Evolutionary conservation across 495 filamentous ascomycete genomes (phyloP), one percentile per base, ranked within the genome.

Genomic region (Saxophila tyrrhenica): DNA sequence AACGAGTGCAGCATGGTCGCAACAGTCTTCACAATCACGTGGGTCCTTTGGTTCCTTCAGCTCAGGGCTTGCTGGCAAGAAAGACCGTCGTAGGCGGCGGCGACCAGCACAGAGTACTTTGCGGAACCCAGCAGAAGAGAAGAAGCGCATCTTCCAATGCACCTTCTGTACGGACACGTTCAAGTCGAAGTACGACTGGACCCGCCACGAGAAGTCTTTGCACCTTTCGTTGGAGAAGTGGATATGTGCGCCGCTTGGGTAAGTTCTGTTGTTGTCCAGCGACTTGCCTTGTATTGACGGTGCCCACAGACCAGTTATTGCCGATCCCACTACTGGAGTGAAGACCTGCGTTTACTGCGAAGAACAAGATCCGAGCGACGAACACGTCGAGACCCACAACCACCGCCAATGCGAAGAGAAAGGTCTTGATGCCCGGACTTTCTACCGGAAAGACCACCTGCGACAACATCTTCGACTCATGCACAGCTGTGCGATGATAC

Each of bases 151-250:
- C 16, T 92, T 82, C 68, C 83, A 89, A 62, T 92, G 87, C 66
- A 92, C 87, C 9, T 92, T 92, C 70, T 92, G 87, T 64, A 81
- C 80, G 0, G 81, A 86, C 52, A 84, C 80, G 0, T 91, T 90
- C 70, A 80, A 81, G 55, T 87, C 82, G 50, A 88, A 89, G 66
- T 84, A 88, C 66, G 87, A 92, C 66, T 92, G 87, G 87, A 76
- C 82, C 50, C 75, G 87, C 35, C 87, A 92, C 65, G 87, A 92
- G 64, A 89, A 87, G 58, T 86, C 83, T 19, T 70, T 89, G 19
- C 87, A 92, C 64, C 62, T 92, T 25, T 80, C 78, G 15, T 75
- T 90, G 0, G 87, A 89, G 59, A 80, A 81, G 22, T 92, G 87
- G 87, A 74, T 86, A 21, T 92, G 87, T 63, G 80, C 82, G 39